Percentiles rank a stretch among this genome's conserved stretches.
Conservation (phyloP, 805 yeast genomes). For the Metschnikowia henanensis region DNA sequence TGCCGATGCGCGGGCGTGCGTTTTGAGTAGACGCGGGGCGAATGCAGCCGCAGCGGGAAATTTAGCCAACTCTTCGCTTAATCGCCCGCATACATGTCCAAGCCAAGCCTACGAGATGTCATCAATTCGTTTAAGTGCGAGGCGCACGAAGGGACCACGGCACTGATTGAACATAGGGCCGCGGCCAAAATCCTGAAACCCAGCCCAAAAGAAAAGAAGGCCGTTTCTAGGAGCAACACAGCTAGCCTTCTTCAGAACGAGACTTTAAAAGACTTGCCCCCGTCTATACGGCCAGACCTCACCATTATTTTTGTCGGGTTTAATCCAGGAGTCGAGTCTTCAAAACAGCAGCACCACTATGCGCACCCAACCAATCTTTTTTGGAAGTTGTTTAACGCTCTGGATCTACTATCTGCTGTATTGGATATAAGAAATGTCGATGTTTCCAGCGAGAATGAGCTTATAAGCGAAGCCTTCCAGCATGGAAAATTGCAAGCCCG, state of each 20-base stretch:
- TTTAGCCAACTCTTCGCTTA: neutral
- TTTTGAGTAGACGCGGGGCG: constrained; percentile 5
- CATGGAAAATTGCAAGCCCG: constrained; percentile 15
- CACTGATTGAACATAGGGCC: neutral
- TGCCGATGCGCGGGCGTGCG: constrained; percentile 9
- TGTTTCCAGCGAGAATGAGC: constrained; percentile 14
- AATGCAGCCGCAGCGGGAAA: constrained; percentile 3
- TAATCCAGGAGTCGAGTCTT: constrained; percentile 69
- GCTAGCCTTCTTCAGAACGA: neutral
- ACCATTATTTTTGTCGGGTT: constrained; percentile 62
- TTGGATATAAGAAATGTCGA: constrained; percentile 1
- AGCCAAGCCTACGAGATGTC: constrained; percentile 8
- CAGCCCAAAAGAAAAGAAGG: neutral
- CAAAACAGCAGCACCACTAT: constrained; percentile 63
- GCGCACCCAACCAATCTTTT: constrained; percentile 70
- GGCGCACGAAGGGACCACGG: neutral
- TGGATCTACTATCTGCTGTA: constrained; percentile 39
- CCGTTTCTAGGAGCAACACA: neutral
- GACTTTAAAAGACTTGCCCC: constrained; percentile 29
- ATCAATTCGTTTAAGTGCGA: constrained; percentile 12
- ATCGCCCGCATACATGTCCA: neutral
- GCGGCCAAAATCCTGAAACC: neutral
- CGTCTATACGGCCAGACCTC: constrained; percentile 28
- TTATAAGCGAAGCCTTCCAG: constrained; percentile 15
- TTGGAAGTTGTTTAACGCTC: constrained; percentile 62